phyloP scores from a whole-genome alignment of 2,329 filamentous ascomycete genomes.

The Neoarthrinium moseri region DNA sequence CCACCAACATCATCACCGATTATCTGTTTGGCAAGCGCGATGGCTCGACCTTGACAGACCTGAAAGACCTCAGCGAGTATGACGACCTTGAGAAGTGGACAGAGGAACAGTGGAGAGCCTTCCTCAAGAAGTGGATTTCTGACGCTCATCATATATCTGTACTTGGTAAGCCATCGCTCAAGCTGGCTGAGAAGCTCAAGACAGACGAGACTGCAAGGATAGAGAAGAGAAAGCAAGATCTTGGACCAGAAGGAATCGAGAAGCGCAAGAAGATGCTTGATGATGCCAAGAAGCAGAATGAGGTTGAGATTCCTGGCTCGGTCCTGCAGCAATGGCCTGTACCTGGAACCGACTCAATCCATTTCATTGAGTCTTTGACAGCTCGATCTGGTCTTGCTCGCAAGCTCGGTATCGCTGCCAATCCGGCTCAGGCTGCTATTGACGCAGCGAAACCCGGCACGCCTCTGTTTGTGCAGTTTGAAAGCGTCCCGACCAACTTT shows the following conservation, averaged over 20 bases:
- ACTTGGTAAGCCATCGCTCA: conserved; percentile 80
- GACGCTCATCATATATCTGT: conserved; percentile 87
- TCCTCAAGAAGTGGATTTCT: conserved; percentile 79
- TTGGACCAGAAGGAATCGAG: conserved; percentile 81
- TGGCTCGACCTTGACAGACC: conserved; percentile 68
- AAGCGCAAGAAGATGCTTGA: conserved; percentile 74
- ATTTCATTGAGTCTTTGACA: conserved; percentile 87
- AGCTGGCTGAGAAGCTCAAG: conserved; percentile 79
- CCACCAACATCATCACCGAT: conserved; percentile 83
- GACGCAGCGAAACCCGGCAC: conserved; percentile 62
- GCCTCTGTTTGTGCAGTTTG: conserved; percentile 95
- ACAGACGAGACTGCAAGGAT: conserved; percentile 76
- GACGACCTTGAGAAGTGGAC: conserved; percentile 76
- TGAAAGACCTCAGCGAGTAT: conserved; percentile 57
- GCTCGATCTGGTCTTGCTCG: conserved; percentile 79
- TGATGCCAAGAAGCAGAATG: conserved; percentile 82
- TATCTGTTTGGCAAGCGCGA: conserved; percentile 87
- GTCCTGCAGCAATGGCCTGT: conserved; percentile 81
- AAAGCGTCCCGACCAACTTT: conserved; percentile 91
- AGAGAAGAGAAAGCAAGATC: conserved; percentile 71
- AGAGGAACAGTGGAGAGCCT: conserved; percentile 79
- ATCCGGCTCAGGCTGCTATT: conserved; percentile 71
- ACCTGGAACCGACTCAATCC: conserved; percentile 84
- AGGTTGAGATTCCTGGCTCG: conserved; percentile 77
- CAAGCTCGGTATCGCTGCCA: conserved; percentile 65